Conservation (phyloP, 495 filamentous ascomycete genomes). For the Lentithecium fluviatile region DNA sequence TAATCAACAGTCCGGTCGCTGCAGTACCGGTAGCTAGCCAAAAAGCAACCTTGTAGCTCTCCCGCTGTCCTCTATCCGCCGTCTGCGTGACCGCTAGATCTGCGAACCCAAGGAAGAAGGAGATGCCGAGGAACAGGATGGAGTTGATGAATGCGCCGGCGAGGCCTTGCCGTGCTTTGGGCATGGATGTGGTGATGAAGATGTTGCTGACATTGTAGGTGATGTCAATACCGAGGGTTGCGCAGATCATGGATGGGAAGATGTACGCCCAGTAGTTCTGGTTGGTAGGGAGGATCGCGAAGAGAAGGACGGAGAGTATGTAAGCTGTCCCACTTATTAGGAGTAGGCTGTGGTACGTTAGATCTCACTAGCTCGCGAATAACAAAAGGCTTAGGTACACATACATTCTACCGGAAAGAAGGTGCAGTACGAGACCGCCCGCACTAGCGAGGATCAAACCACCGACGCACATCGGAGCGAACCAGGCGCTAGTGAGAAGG, state of each 20-base stretch:
- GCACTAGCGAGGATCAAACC: slow-evolving; percentile 68
- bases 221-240: slow-evolving; percentile 79
- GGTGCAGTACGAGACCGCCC: slow-evolving; percentile 76
- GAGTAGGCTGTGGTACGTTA: slow-evolving; percentile 41
- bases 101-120: slow-evolving; percentile 73
- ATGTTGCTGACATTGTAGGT: slow-evolving; percentile 81
- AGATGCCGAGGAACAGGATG: slow-evolving; percentile 76
- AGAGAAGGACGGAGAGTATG: slow-evolving; percentile 63
- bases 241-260: slow-evolving; percentile 79
- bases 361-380: not conserved
- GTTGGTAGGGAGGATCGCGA: slow-evolving; percentile 64
- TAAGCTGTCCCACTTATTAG: slow-evolving; percentile 66
- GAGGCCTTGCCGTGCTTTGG: slow-evolving; percentile 67
- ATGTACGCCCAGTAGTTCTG: slow-evolving; percentile 67
- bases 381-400: not conserved
- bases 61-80: slow-evolving; percentile 41
- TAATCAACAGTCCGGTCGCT: slow-evolving; percentile 53
- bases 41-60: slow-evolving; percentile 64
- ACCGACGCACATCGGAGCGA: slow-evolving; percentile 70
- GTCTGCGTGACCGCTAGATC: slow-evolving; percentile 65
- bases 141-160: slow-evolving; percentile 70
- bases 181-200: slow-evolving; percentile 56
- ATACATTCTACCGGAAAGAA: slow-evolving; percentile 61
- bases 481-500: slow-evolving; percentile 76
- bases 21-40: slow-evolving; percentile 66